phyloP scores from a whole-genome alignment of 345 rosid genomes.

The Tarenaya hassleriana region DNA sequence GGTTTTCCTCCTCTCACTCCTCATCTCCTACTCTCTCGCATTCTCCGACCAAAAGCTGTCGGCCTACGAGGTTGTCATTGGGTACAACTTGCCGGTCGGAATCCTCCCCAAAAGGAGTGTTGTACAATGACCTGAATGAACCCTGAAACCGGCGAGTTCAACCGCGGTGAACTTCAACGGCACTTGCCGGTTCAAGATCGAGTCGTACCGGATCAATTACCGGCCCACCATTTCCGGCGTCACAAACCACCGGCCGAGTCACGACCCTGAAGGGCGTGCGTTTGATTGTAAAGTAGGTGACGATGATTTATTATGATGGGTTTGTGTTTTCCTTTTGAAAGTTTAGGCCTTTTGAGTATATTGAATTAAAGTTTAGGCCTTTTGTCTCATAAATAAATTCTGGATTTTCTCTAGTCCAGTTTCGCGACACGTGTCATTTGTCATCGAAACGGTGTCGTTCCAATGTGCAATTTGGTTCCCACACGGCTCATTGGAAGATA shows the following conservation, averaged over 20 bases:
- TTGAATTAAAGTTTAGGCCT: no score
- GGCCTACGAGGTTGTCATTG: conserved; percentile 46
- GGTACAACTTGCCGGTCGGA: conserved; percentile 49
- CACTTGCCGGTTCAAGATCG: conserved; percentile 42
- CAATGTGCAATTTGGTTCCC: no score
- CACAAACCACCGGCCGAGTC: conserved; percentile 36
- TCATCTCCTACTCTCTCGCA: background rate
- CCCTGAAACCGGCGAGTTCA: conserved; percentile 48
- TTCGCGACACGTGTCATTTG: conserved; percentile 18
- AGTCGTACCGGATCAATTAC: conserved; percentile 52
- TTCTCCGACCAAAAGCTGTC: conserved; percentile 22
- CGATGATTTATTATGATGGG: no score
- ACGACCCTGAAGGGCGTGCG: conserved; percentile 40
- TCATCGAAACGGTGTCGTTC: conserved; percentile 8
- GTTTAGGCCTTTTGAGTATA: no score
- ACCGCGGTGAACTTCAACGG: conserved; percentile 32
- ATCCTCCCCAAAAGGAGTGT: conserved; percentile 61
- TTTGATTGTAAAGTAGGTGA: conserved; percentile 38
- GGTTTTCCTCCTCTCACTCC: conserved; percentile 9
- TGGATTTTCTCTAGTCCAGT: no score
- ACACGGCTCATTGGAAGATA: background rate
- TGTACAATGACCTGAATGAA: conserved; percentile 47
- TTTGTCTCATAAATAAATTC: no score
- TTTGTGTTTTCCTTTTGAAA: no score
- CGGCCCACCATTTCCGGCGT: conserved; percentile 44